Conservation (phyloP, 2,329 filamentous ascomycete species). For the Cladophialophora bantiana region DNA sequence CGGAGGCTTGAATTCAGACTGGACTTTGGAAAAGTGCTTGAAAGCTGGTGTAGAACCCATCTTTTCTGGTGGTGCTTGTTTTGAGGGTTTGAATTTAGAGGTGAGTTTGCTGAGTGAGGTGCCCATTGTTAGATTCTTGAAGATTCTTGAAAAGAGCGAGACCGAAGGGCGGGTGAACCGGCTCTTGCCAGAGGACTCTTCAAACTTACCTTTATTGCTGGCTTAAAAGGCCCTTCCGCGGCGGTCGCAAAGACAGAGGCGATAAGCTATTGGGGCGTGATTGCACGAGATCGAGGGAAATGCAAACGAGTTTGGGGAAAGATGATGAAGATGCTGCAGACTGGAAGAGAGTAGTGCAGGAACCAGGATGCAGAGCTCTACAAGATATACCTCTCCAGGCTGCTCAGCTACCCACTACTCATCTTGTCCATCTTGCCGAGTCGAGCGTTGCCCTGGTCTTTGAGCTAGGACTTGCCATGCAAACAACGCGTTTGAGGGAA, state of each 20-base stretch:
- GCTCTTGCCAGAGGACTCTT: background rate
- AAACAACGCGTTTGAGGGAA: conserved; percentile 27
- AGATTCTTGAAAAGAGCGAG: background rate
- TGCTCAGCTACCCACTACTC: conserved; percentile 14
- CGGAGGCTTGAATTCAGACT: conserved; percentile 67
- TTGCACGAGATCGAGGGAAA: conserved; percentile 20
- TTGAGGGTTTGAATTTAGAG: conserved; percentile 16
- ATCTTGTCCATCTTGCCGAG: conserved; percentile 1
- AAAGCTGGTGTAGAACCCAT: conserved; percentile 33
- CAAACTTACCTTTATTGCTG: conserved; percentile 12
- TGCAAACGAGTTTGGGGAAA: conserved; percentile 18
- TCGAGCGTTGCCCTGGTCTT: conserved; percentile 17
- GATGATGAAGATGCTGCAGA: conserved; percentile 21
- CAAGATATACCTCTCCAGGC: conserved; percentile 24
- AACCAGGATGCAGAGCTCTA: conserved; percentile 16
- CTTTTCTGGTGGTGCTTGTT: conserved; percentile 14
- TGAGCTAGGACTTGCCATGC: conserved; percentile 8
- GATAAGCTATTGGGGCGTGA: conserved; percentile 13
- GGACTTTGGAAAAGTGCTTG: conserved; percentile 64
- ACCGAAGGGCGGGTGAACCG: background rate
- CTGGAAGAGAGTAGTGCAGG: conserved; percentile 19
- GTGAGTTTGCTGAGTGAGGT: conserved; percentile 24
- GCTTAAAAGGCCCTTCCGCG: background rate
- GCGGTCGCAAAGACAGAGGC: background rate
- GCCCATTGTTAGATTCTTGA: conserved; percentile 7